Evolutionary conservation across 1,284 basidiomycete genomes (phyloP).

Genomic region (Ceratobasidium sp.): DNA sequence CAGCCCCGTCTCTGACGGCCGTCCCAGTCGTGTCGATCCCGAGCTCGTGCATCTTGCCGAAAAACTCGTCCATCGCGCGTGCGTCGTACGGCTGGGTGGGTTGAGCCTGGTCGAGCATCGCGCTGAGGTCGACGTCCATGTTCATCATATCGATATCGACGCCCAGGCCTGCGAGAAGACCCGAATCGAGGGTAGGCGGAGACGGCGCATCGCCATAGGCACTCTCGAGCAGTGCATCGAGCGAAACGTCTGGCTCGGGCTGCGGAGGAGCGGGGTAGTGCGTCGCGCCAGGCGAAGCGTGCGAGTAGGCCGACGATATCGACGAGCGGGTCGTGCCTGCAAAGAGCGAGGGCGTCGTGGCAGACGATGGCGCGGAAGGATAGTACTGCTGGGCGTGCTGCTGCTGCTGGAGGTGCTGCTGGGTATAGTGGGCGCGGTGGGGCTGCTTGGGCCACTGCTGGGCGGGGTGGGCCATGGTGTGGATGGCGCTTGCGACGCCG

Average conservation of each 20-base stretch:
- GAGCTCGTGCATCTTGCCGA: slow-evolving; percentile 41
- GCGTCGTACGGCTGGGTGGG: slow-evolving; percentile 17
- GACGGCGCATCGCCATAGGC: slow-evolving; percentile 29
- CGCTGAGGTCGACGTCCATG: slow-evolving; percentile 21
- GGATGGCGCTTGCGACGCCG: slow-evolving; percentile 23
- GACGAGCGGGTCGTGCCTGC: slow-evolving; percentile 31
- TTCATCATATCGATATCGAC: slow-evolving; percentile 18
- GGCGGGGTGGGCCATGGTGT: not conserved
- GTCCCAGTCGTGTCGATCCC: slow-evolving; percentile 26
- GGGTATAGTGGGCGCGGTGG: slow-evolving; percentile 7
- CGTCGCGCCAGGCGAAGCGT: slow-evolving; percentile 27
- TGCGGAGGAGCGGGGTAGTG: slow-evolving; percentile 33
- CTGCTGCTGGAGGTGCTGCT: slow-evolving; percentile 16
- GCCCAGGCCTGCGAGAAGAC: slow-evolving; percentile 15
- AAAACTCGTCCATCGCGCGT: slow-evolving; percentile 40
- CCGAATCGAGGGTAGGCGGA: slow-evolving; percentile 30
- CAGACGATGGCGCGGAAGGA: slow-evolving; percentile 13
- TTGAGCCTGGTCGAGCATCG: slow-evolving; percentile 10
- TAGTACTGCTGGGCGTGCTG: slow-evolving; percentile 31
- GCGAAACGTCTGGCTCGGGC: slow-evolving; percentile 13
- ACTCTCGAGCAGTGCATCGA: slow-evolving; percentile 31
- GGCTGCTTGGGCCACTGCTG: slow-evolving; percentile 14
- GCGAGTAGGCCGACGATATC: slow-evolving; percentile 32
- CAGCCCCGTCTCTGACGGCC: too few species aligned
- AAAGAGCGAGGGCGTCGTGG: slow-evolving; percentile 27